These are phyloP conservation scores for Ogataea sp. DNA, from an alignment of 805 yeast genomes.

Conservation along the genomic window DNA sequence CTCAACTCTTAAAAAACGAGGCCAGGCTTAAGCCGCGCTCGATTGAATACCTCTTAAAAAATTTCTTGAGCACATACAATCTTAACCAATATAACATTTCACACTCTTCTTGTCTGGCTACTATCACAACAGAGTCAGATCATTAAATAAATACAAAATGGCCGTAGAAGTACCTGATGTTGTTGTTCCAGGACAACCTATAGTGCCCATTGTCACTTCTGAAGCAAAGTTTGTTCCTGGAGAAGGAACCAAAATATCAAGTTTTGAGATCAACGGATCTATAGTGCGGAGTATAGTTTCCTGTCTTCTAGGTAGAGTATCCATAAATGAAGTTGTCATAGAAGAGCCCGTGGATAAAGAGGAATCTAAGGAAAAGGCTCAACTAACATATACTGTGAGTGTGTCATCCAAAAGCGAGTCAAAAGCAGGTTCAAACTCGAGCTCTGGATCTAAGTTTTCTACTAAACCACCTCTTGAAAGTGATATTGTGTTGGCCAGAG, in stretches of 20 bases:
- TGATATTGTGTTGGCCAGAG: conserved; percentile 71
- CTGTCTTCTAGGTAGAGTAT: conserved; percentile 56
- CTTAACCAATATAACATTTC: too few relatives aligned
- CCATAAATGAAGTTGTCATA: conserved; percentile 16
- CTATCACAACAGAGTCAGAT: too few relatives aligned
- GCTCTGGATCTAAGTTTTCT: conserved; percentile 5
- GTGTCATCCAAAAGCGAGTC: conserved; percentile 17
- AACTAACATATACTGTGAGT: conserved; percentile 8
- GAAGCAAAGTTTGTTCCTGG: conserved; percentile 49
- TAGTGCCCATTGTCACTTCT: conserved; percentile 44
- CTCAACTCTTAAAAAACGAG: too few relatives aligned
- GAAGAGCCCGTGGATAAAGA: conserved; percentile 12
- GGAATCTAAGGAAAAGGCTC: conserved; percentile 12
- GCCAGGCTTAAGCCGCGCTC: too few relatives aligned
- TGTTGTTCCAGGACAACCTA: conserved; percentile 77
- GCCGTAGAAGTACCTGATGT: conserved; percentile 28
- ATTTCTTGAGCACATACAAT: too few relatives aligned
- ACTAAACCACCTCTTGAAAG: conserved; percentile 71
- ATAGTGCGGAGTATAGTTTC: conserved; percentile 38
- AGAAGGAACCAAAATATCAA: conserved; percentile 49
- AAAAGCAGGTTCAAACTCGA: neutral
- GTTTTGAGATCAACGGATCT: conserved; percentile 31
- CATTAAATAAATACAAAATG: neutral
- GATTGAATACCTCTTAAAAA: too few relatives aligned
- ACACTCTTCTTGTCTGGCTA: neutral